Base-by-base conservation (phyloP, 257 asterid species). In the Scutellaria barbata region DNA sequence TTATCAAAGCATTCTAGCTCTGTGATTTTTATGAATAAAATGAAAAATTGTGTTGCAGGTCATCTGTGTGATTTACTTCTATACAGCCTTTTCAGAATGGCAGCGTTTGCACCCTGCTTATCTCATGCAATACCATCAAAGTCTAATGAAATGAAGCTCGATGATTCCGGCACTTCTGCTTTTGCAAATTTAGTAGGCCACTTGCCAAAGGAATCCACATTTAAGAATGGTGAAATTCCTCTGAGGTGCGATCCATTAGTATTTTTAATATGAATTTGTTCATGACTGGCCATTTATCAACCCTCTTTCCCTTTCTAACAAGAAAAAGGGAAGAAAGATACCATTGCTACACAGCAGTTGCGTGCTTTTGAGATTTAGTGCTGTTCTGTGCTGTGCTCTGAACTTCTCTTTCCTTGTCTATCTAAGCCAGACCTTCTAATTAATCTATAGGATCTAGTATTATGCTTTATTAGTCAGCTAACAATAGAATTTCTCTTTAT, bases 41-140 rank as follows among this genome's bases (percentile, higher is more conserved):
- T 60, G 30, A 7, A 55, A 55, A 66, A 3, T 18, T 81, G 45
- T 77, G 60, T 69, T 81, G 78, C 85, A 88, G 91, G 84, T 68
- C 80, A 88, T 78, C 90, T 88, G 74, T 84, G 86, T 78, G 55
- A 69, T 76, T 63, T 76, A 65, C 79, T 90, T 63, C 47, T 83
- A 66, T 69, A 85, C 76, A 82, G 83, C 50, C 75, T 83, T 20
- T 62, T 86, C 81, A 84, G 83, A 75, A 74, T 85, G 71, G 84
- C 83, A 40, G 84, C 83, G 17, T 64, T 86, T 51, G 79, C 89
- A 42, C 81, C 86, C 10, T 22, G 63, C 74, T 42, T 58, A 63
- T 76, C 68, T 12, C 55, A 25, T 69, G 63, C 75, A 8, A 18
- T 67, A 41, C 80, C 68, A 46, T 66, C 85, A 46, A 69, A 46